Evolutionary conservation across 106 monocot species (phyloP).

Genomic region (Alisma plantagoaquatica): DNA sequence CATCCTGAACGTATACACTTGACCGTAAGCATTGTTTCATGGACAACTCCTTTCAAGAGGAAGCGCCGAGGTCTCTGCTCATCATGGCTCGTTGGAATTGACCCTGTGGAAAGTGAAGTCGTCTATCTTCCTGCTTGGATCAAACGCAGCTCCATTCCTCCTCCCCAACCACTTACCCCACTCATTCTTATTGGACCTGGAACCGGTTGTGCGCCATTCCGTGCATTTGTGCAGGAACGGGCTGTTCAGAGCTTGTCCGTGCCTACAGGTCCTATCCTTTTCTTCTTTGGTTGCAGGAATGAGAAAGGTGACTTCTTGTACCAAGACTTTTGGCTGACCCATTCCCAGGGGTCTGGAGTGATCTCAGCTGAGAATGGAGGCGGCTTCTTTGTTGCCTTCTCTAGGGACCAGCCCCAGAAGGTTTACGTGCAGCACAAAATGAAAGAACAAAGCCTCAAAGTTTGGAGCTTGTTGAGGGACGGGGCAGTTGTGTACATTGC

Average conservation of each 20-base stretch:
- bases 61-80: constrained; percentile 69
- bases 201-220: constrained; percentile 92
- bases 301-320: constrained; percentile 63
- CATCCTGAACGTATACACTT: constrained; percentile 76
- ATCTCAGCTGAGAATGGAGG: constrained; percentile 59
- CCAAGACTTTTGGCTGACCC: constrained; percentile 54
- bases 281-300: constrained; percentile 95
- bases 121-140: constrained; percentile 78
- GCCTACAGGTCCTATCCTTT: constrained; percentile 50
- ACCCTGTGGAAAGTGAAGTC: constrained; percentile 40
- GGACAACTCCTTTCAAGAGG: constrained; percentile 77
- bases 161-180: constrained; percentile 56
- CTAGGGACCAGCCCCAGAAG: constrained; percentile 77
- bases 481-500: constrained; percentile 77
- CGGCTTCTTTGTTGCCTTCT: constrained; percentile 87
- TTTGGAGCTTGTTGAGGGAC: constrained; percentile 47
- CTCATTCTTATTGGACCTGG: constrained; percentile 89
- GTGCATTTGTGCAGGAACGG: constrained; percentile 69
- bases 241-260: constrained; percentile 23
- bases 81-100: constrained; percentile 71
- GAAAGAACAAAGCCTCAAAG: constrained; percentile 61
- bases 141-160: constrained; percentile 44
- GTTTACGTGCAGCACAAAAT: constrained; percentile 94
- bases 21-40: constrained; percentile 75
- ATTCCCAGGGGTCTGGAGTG: constrained; percentile 39